Evolutionary conservation across 208 protist genomes (phyloP).

Genomic region (Trypanosoma rangeli): DNA sequence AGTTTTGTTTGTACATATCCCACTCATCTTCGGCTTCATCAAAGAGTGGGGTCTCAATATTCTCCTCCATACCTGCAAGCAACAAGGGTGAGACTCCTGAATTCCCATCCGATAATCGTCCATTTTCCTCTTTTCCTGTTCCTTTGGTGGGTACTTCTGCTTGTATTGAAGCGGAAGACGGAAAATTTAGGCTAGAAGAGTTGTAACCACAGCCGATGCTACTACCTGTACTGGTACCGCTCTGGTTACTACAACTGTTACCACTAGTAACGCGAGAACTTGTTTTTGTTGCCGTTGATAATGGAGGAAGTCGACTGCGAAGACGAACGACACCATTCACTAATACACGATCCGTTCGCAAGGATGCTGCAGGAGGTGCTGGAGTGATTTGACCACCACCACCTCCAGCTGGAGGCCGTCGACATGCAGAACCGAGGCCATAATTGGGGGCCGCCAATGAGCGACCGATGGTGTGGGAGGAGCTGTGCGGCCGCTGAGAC

Average conservation of each 20-base stretch:
- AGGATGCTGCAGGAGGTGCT: not conserved
- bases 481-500: not conserved
- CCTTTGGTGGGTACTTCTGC: not conserved
- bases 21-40: constrained; percentile 63
- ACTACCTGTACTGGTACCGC: not conserved
- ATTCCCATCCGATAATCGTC: not conserved
- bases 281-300: not conserved
- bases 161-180: not conserved
- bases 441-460: not conserved
- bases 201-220: not conserved
- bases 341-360: constrained; percentile 3
- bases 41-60: constrained; percentile 20
- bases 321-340: not conserved
- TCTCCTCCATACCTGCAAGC: not conserved
- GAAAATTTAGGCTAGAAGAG: not conserved
- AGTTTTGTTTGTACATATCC: constrained; percentile 44
- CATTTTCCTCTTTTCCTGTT: not conserved
- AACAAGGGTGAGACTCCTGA: not conserved
- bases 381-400: not conserved
- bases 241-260: not conserved
- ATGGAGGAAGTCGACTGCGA: constrained; percentile 20
- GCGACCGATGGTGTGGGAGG: not conserved
- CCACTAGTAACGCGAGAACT: not conserved
- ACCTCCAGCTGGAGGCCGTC: not conserved
- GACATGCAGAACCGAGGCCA: not conserved